These are phyloP conservation scores for Aspergillus nanangensis DNA, from an alignment of 495 filamentous ascomycete species.

Conservation along the genomic window DNA sequence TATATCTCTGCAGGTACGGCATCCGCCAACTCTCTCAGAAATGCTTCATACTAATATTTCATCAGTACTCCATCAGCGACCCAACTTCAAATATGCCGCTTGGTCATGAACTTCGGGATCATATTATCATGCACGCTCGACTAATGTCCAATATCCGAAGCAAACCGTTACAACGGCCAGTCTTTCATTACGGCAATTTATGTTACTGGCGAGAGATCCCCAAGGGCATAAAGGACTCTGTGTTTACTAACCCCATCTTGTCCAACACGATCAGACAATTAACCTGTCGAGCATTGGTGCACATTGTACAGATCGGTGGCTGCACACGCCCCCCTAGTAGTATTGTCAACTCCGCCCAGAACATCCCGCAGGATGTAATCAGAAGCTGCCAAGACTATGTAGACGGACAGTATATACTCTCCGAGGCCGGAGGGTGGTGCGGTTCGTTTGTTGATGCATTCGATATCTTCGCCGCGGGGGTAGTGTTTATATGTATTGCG, in stretches of 20 bases:
- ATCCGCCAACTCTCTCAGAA: no score
- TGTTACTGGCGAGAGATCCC: slow-evolving; percentile 17
- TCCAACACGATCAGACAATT: slow-evolving; percentile 7
- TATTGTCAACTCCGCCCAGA: neutral
- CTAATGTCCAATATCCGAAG: slow-evolving; percentile 17
- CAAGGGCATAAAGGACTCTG: neutral
- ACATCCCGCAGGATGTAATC: slow-evolving; percentile 14
- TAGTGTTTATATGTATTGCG: slow-evolving; percentile 9
- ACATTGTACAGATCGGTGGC: neutral
- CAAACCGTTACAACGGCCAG: neutral
- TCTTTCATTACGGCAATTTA: slow-evolving; percentile 20
- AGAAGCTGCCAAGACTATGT: slow-evolving; percentile 14
- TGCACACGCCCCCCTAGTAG: neutral
- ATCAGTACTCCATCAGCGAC: no score
- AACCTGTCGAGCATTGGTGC: slow-evolving; percentile 13
- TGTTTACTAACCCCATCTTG: neutral
- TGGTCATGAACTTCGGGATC: slow-evolving; percentile 1
- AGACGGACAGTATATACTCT: slow-evolving; percentile 16
- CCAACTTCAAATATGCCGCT: no score
- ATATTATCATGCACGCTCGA: slow-evolving; percentile 17
- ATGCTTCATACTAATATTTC: no score
- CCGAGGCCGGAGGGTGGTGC: slow-evolving; percentile 12
- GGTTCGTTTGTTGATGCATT: slow-evolving; percentile 17
- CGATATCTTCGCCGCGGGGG: slow-evolving; percentile 21
- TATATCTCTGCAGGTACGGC: slow-evolving; percentile 16